These are phyloP conservation scores for Oropetium thomaeum DNA, from an alignment of 176 grass and related monocot species.

Conservation along the genomic window DNA sequence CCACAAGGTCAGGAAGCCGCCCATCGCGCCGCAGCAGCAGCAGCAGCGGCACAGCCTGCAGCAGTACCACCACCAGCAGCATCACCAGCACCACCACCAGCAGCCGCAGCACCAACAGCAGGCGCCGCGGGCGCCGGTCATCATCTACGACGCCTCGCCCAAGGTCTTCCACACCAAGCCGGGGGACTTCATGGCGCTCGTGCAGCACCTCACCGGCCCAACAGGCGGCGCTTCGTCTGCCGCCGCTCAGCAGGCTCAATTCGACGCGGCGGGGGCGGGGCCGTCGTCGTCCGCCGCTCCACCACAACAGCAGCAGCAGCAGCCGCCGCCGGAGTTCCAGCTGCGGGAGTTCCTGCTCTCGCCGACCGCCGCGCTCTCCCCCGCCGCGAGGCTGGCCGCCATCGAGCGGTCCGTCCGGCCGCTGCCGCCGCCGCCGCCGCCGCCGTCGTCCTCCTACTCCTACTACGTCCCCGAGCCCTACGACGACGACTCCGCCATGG, in stretches of 20 bases:
- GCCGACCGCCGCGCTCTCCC: constrained; percentile 54
- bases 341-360: constrained; percentile 37
- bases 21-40: constrained; percentile 43
- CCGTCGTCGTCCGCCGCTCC: not conserved
- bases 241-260: not conserved
- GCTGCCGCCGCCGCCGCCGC: constrained; percentile 12
- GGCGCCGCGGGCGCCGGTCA: constrained; percentile 37
- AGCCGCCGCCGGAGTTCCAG: not conserved
- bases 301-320: not conserved
- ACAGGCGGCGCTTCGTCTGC: constrained; percentile 13
- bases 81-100: not conserved
- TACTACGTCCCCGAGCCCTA: too few relatives aligned
- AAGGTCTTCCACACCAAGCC: constrained; percentile 85
- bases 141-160: constrained; percentile 92
- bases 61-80: not conserved
- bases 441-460: not conserved
- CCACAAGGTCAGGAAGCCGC: constrained; percentile 85
- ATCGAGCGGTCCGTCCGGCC: constrained; percentile 65
- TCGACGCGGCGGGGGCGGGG: not conserved
- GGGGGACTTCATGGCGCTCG: constrained; percentile 86
- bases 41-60: constrained; percentile 13
- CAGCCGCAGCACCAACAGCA: not conserved
- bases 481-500: not conserved
- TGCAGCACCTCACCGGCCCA: constrained; percentile 83
- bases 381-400: constrained; percentile 71